Conservation (phyloP, 345 rosid genomes). For the Anacardium occidentale region DNA sequence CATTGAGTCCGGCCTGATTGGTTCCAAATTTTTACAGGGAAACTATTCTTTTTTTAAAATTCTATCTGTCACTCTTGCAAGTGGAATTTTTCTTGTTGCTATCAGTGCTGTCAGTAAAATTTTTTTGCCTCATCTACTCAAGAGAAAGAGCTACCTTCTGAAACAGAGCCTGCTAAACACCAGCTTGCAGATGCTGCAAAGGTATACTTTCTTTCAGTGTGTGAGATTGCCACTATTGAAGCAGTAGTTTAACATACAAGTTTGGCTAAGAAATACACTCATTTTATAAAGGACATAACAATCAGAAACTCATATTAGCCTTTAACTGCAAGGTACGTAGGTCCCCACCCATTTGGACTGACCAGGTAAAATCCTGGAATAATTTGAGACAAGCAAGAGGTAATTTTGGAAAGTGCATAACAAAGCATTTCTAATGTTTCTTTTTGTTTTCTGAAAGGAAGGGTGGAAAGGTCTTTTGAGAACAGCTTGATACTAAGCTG, state of each 20-base stretch:
- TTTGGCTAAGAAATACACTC: too few relatives aligned
- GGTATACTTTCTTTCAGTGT: slow-evolving; percentile 36
- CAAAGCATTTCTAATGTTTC: background rate
- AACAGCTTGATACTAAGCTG: background rate
- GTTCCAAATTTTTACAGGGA: slow-evolving; percentile 47
- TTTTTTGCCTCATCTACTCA: slow-evolving; percentile 39
- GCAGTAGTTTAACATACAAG: background rate
- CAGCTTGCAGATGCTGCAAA: slow-evolving; percentile 45
- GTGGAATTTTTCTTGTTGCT: slow-evolving; percentile 62
- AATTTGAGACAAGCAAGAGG: background rate
- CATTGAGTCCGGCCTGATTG: slow-evolving; percentile 4
- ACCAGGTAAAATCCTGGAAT: background rate
- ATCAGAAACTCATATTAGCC: too few relatives aligned
- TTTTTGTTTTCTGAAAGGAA: too few relatives aligned
- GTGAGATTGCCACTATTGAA: background rate
- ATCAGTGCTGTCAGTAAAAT: slow-evolving; percentile 45
- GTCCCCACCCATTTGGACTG: background rate
- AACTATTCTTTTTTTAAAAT: slow-evolving; percentile 47
- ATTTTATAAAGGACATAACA: too few relatives aligned
- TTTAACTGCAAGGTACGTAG: background rate
- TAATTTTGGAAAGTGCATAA: background rate
- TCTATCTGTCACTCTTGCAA: slow-evolving; percentile 51
- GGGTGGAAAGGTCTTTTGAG: background rate
- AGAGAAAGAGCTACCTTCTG: slow-evolving; percentile 37
- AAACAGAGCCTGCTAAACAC: slow-evolving; percentile 31